These are phyloP conservation scores for Aeschynomene evenia DNA, from an alignment of 306 rosid species.

Conservation along the genomic window DNA sequence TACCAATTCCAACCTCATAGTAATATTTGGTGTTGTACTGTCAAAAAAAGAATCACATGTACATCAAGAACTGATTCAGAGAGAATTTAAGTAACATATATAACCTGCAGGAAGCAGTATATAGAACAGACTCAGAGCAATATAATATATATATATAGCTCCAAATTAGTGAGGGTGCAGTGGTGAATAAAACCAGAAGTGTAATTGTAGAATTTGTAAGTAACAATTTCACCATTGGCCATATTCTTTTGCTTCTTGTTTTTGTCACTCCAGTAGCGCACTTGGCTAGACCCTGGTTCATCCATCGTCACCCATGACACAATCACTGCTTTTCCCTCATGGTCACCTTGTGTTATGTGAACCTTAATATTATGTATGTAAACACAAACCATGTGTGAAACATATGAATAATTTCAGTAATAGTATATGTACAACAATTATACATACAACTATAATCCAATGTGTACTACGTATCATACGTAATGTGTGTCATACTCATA, in stretches of 20 bases:
- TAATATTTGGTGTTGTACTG: background rate
- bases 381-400: no score
- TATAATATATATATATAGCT: no score
- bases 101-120: background rate
- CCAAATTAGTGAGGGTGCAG: slow-evolving; percentile 47
- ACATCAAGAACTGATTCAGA: background rate
- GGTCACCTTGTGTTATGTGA: slow-evolving; percentile 90
- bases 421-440: no score
- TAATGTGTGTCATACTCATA: no score
- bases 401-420: no score
- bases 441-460: no score
- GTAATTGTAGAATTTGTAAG: slow-evolving; percentile 67
- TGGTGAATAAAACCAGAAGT: slow-evolving; percentile 92
- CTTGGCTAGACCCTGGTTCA: slow-evolving; percentile 61
- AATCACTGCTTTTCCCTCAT: slow-evolving; percentile 65
- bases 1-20: background rate
- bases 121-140: no score
- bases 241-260: slow-evolving; percentile 31
- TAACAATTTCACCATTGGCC: slow-evolving; percentile 45
- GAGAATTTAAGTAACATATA: no score
- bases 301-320: slow-evolving; percentile 75
- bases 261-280: slow-evolving; percentile 72
- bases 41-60: background rate
- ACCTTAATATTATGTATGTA: no score
- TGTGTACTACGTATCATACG: no score